Evolutionary conservation across 495 filamentous ascomycete species (phyloP), one percentile per base, ranked within the genome.

Genomic region (Platismatia glauca): DNA sequence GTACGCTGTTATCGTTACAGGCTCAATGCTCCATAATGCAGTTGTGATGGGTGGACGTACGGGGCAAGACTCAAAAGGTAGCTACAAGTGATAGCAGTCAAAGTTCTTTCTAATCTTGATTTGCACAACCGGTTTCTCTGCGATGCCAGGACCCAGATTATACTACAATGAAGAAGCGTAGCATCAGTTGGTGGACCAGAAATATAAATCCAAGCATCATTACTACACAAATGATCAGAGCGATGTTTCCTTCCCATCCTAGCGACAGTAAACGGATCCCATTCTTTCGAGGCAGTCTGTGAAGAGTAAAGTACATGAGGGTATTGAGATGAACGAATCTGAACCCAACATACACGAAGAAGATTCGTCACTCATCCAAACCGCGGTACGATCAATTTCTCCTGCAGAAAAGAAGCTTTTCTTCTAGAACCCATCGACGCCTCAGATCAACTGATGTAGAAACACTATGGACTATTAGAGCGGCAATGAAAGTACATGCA

Each of bases 291-390:
- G 24, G 20, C 48, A 55, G 18, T 55, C 34, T 55, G 37, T 38
- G 22, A 55, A 37, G 56, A 43, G 16, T 58, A 64, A 62, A 31
- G 50, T 64, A 64, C 63, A 64, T 60, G 43, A 60, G 63, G 63
- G 63, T 64, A 64, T 64, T 57, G 61, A 52, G 13, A 57, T 58
- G 41, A 63, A 58, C 22, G 61, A 63, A 50, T 63, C 61, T 63
- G 55, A 34, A 55, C 44, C 61, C 55, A 58, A 57, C 57, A 64
- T 59, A 64, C 46, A 64, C 52, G 50, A 63, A 63, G 53, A 55
- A 63, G 55, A 63, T 34, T 63, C 61, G 61, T 63, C 41, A 63
- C 39, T 50, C 61, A 63, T 63, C 55, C 61, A 58, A 63, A 55
- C 55, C 41, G 61, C 61, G 43, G 41, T 63, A 50, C 58, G 57